These are phyloP conservation scores for Pseudocercospora cruenta DNA, from an alignment of 2,329 filamentous ascomycete species.

Conservation along the genomic window DNA sequence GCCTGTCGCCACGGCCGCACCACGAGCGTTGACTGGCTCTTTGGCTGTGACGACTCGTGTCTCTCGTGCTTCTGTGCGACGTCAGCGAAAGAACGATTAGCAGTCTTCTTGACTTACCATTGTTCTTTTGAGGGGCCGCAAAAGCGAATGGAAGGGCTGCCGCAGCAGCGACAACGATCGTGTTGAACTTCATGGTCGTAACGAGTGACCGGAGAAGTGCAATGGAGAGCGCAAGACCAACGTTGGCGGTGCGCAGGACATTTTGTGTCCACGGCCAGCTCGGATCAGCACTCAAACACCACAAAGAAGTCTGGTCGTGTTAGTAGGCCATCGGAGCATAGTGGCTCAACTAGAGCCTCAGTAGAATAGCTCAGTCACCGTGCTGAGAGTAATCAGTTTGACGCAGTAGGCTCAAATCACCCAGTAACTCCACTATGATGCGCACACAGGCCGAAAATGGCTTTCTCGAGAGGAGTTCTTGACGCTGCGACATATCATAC, in stretches of 20 bases:
- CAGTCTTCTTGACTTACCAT: neutral
- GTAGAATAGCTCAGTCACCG: neutral
- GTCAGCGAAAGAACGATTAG: neutral
- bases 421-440: neutral
- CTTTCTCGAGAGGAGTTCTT: neutral
- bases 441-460: neutral
- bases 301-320: conserved; percentile 9
- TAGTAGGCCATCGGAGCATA: conserved; percentile 4
- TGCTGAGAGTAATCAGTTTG: neutral
- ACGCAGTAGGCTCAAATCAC: neutral
- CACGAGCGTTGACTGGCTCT: neutral
- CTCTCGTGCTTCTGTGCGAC: neutral
- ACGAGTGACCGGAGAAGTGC: conserved; percentile 13
- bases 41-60: neutral
- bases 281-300: neutral
- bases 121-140: conserved; percentile 8
- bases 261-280: conserved; percentile 10
- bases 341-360: conserved; percentile 5
- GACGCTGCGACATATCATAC: neutral
- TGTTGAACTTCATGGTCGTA: conserved; percentile 25
- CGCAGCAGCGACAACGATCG: conserved; percentile 15
- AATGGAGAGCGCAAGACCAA: neutral
- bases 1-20: neutral
- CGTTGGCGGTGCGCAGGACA: conserved; percentile 2
- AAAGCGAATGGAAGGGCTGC: conserved; percentile 19